Evolutionary conservation across 495 filamentous ascomycete genomes (phyloP).

Genomic region (Lentithecium fluviatile): DNA sequence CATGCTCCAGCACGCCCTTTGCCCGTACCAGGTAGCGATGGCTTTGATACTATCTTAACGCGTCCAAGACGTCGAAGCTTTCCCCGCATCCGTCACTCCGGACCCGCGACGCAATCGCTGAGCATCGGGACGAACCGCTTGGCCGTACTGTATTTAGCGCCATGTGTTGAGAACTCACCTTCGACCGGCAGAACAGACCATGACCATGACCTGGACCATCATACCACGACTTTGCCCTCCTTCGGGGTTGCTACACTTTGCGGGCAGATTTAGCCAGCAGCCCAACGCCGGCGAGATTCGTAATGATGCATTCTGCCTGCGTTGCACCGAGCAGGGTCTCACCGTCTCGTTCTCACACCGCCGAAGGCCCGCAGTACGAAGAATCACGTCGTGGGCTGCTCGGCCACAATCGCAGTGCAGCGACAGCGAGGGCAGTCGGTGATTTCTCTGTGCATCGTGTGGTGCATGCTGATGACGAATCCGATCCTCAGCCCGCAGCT

Average conservation of each 20-base stretch:
- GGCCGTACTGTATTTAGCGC: conserved; percentile 3
- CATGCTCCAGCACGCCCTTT: too few species aligned
- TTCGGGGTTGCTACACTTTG: background rate
- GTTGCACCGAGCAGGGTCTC: too few species aligned
- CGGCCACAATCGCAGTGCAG: background rate
- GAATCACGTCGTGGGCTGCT: background rate
- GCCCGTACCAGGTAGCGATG: too few species aligned
- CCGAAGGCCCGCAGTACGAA: background rate
- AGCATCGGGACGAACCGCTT: conserved; percentile 21
- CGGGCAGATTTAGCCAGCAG: background rate
- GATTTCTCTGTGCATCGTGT: conserved; percentile 13
- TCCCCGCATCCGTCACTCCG: conserved; percentile 26
- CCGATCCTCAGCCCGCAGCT: background rate
- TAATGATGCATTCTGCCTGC: background rate
- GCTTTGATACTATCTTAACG: too few species aligned
- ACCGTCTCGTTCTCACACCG: conserved; percentile 9
- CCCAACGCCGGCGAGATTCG: background rate
- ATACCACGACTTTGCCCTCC: too few species aligned
- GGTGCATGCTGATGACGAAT: conserved; percentile 5
- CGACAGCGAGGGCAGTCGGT: conserved; percentile 15
- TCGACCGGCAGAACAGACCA: background rate
- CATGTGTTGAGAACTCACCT: background rate
- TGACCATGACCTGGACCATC: background rate
- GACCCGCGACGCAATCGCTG: background rate
- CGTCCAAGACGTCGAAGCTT: conserved; percentile 26